Base-by-base conservation (phyloP, 768 basidiomycete species). In the Kwoniella dejecticola region DNA sequence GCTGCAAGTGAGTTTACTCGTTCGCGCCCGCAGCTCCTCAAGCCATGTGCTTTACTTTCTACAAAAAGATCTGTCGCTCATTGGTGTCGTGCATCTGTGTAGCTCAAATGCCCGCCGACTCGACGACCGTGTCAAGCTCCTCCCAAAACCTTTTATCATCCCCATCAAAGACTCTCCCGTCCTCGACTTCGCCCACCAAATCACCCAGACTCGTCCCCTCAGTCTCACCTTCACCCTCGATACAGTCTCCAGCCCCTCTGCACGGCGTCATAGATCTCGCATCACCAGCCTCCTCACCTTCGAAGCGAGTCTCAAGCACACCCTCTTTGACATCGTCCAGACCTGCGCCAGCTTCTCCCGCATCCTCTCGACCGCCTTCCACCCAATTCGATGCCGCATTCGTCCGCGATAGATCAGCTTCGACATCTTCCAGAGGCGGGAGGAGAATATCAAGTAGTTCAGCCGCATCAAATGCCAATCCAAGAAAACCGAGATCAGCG, bases 261-360 rank as follows among this genome's bases (percentile, higher is more conserved):
- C 52, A 17, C 41, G 19, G 30, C 1, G 42, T 56, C 30, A 29
- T 55, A 36, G 24, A 55, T 24, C 52, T 45, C n/a, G 12, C 30
- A 17, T 47, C n/a, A 23, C 52, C 48, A 11, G 21, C 21, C 33
- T 24, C 61, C 12, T 46, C 50, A 27, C 55, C 49, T 19, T n/a
- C 31, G 10, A 60, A 46, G 17, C 21, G 47, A 41, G 26, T 23
- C n/a, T 53, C 52, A 19, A 21, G 48, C 24, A 31, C 62, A 31
- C 48, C 36, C 50, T 66, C 44, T 29, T 47, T 40, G 31, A 57
- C 30, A 49, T 62, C 30, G 4, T 60, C 69, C 26, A 65, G 74
- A 21, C 69, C 71, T 4, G 74, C 74, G 8, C 71, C 74, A 21
- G 60, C 69, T 3, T 71, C 71, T 0, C 74, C 74, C 0, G 67